phyloP scores from a whole-genome alignment of 1,139 yeast genomes.

The Candida pseudoviswanathii region DNA sequence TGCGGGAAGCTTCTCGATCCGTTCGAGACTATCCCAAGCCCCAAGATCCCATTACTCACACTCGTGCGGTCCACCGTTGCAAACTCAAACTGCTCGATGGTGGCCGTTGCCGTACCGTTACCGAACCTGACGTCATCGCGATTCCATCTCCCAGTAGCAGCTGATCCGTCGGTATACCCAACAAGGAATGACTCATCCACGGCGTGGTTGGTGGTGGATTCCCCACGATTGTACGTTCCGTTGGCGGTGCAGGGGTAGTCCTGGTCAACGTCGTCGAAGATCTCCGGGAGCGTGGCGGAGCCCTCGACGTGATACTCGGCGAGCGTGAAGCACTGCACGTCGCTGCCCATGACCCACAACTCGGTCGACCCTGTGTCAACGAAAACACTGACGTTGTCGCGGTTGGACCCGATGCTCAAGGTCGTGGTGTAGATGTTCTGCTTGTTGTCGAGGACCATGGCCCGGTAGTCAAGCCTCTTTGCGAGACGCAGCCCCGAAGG shows the following conservation, averaged over 20 bases:
- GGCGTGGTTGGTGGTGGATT: slow-evolving; percentile 11
- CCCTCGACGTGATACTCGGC: slow-evolving; percentile 22
- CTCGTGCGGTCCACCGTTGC: slow-evolving; percentile 49
- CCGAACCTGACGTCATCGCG: slow-evolving; percentile 47
- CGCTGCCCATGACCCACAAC: slow-evolving; percentile 34
- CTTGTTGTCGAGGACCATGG: slow-evolving; percentile 23
- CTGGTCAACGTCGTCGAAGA: not conserved
- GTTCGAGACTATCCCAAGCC: slow-evolving; percentile 31
- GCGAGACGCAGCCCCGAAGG: not conserved
- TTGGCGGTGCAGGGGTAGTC: slow-evolving; percentile 7
- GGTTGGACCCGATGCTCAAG: slow-evolving; percentile 36
- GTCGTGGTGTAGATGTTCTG: slow-evolving; percentile 11
- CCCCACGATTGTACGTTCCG: slow-evolving; percentile 13
- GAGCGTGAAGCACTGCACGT: slow-evolving; percentile 19
- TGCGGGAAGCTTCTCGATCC: slow-evolving; percentile 28
- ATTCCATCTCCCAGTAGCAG: slow-evolving; percentile 55
- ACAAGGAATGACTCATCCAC: slow-evolving; percentile 11
- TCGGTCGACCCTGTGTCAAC: slow-evolving; percentile 50
- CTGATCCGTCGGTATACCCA: slow-evolving; percentile 49
- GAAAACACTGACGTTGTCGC: slow-evolving; percentile 32
- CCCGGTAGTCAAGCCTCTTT: slow-evolving; percentile 25
- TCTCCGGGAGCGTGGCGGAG: slow-evolving; percentile 2
- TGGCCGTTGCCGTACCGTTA: slow-evolving; percentile 29
- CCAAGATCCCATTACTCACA: slow-evolving; percentile 47
- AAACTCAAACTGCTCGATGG: slow-evolving; percentile 32